Evolutionary conservation across 2,329 filamentous ascomycete species (phyloP), one percentile per base, ranked within the genome.

Genomic region (Sporothrix pallida): DNA sequence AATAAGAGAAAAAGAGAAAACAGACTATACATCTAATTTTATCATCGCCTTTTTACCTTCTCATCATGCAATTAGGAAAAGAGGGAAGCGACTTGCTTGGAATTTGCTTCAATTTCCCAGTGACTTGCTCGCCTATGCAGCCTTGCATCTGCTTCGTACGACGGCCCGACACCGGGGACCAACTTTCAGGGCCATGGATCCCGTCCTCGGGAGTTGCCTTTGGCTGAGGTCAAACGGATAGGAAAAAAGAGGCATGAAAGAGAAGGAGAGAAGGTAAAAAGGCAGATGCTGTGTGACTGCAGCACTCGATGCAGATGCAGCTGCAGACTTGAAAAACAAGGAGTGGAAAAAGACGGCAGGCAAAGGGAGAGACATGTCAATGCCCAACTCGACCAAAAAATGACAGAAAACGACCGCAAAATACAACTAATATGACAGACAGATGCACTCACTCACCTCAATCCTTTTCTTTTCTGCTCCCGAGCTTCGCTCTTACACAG

Each of bases 111-210:
- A 13, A 13, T 2, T 62, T 68, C 44, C 63, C 63, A 68, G 44
- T 68, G 63, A 37, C 65, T 68, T 68, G 46, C n/a, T 69, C 67
- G 26, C 17, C 52, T 60, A 46, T 46, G 52, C n/a, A 62, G 69
- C 69, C 69, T 71, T 62, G 69, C 54, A 71, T 60, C 69, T 50
- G 13, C 54, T 13, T 71, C 23, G 69, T 71, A 42, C 42, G 20
- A 71, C 69, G 20, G n/a, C 8, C 52, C 58, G 52, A 70, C 67
- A 44, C 50, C 50, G 67, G 26, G 48, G 31, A 56, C 67, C 67
- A 8, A 50, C 50, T 17, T 56, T 58, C n/a, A 31, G n/a, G 68
- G n/a, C 37, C 31, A 23, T 13, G n/a, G 6, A 31, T 70, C 2
- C 50, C 52, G 52, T 52, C 15, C 52, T 46, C 50, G 31, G 65